phyloP scores from a whole-genome alignment of 2,329 filamentous ascomycete genomes.

The Colletotrichum sp. region DNA sequence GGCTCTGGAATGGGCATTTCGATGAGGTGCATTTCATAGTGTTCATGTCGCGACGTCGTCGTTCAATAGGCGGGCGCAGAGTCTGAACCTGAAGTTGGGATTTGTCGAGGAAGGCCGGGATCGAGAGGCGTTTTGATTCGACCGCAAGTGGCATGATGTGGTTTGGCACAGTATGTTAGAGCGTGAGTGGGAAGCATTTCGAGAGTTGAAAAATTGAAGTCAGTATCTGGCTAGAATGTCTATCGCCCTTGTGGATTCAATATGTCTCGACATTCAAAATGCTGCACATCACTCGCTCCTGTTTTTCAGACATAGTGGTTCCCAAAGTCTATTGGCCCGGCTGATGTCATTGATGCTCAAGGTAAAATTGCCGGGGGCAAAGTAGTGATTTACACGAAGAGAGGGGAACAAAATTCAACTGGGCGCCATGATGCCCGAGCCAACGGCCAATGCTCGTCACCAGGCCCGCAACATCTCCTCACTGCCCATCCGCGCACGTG shows the following conservation, averaged over 20 bases:
- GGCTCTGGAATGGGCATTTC: not conserved
- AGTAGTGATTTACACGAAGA: too few species aligned
- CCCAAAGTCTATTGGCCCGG: rapidly evolving
- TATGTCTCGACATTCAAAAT: not conserved
- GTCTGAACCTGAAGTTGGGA: not conserved
- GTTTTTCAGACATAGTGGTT: rapidly evolving
- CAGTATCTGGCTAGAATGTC: rapidly evolving
- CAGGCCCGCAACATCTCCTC: not conserved
- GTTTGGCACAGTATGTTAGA: not conserved
- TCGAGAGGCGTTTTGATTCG: not conserved
- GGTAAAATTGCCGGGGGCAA: not conserved
- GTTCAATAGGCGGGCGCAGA: not conserved
- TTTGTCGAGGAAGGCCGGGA: not conserved
- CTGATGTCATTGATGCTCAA: not conserved
- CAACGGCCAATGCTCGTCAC: not conserved
- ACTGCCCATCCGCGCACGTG: not conserved
- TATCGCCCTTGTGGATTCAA: rapidly evolving
- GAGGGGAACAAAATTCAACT: not conserved
- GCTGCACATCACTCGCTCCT: rapidly evolving
- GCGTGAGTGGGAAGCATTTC: not conserved
- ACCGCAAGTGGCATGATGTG: not conserved
- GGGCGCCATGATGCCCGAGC: not conserved
- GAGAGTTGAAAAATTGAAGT: rapidly evolving
- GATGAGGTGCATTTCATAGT: not conserved
- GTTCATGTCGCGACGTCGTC: not conserved